These are phyloP conservation scores for Pistacia vera DNA, from an alignment of 345 rosid species.

Conservation along the genomic window DNA sequence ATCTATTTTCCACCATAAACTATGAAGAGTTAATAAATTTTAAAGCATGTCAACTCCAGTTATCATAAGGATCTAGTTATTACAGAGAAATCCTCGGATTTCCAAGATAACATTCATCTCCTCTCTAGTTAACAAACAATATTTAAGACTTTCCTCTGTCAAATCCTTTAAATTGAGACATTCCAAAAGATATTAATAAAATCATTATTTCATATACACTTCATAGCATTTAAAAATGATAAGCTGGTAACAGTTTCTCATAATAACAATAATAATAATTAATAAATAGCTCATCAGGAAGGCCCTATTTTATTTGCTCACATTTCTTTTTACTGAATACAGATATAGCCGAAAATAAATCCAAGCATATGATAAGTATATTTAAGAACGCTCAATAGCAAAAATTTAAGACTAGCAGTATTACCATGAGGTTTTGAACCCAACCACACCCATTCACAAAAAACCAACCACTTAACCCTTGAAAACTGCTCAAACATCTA, in stretches of 20 bases:
- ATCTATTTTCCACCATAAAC: background rate
- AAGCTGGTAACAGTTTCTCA: background rate
- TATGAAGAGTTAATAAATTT: background rate
- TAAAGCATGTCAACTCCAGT: background rate
- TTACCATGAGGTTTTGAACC: no score
- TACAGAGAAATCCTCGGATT: background rate
- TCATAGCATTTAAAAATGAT: background rate
- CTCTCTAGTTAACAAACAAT: background rate
- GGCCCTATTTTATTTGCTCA: background rate
- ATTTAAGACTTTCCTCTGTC: background rate
- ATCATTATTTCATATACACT: background rate
- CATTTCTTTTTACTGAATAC: background rate
- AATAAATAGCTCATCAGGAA: background rate
- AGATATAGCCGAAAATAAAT: no score
- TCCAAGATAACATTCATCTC: background rate
- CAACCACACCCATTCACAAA: no score
- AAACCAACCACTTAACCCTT: no score
- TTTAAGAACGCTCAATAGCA: no score
- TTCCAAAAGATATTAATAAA: background rate
- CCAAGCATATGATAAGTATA: no score
- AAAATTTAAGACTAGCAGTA: no score
- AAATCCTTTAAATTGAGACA: background rate
- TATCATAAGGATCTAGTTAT: background rate
- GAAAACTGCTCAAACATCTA: no score
- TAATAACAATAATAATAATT: no score